These are phyloP conservation scores for Stentor coeruleus DNA, from an alignment of 73 alveolate genomes.

Conservation along the genomic window DNA sequence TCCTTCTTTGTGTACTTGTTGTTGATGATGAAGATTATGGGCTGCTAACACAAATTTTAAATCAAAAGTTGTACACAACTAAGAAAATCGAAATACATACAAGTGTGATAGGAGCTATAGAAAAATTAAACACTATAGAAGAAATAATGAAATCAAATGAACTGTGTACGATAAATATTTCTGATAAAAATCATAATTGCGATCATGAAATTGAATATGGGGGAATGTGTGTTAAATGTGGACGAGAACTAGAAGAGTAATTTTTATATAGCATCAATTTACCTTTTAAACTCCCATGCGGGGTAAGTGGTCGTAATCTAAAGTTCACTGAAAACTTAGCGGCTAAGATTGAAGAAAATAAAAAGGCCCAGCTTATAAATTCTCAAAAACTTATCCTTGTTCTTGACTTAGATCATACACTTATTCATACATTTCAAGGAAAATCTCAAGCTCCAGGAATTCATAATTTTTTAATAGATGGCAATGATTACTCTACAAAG, in stretches of 20 bases:
- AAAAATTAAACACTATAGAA: too few relatives aligned
- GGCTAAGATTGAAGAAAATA: not conserved
- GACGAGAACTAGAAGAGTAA: not conserved
- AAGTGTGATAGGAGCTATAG: too few relatives aligned
- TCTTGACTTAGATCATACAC: constrained; percentile 10
- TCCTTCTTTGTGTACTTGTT: too few relatives aligned
- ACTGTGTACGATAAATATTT: too few relatives aligned
- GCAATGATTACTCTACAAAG: not conserved
- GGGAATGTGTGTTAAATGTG: not conserved
- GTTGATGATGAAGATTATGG: too few relatives aligned
- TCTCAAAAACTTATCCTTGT: not conserved
- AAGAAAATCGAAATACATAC: too few relatives aligned
- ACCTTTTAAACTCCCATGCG: not conserved
- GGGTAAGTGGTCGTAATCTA: not conserved
- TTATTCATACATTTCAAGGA: not conserved
- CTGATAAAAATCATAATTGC: not conserved
- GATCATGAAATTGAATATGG: not conserved
- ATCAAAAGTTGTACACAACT: too few relatives aligned
- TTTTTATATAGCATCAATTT: too few relatives aligned
- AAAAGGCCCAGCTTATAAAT: not conserved
- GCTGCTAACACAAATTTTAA: too few relatives aligned
- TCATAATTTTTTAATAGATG: not conserved
- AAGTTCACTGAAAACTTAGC: constrained; percentile 1
- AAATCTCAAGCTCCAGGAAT: not conserved
- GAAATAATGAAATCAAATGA: too few relatives aligned